These are phyloP conservation scores for Phytophthora idaei DNA, from an alignment of 352 stramenopile genomes.

Conservation along the genomic window DNA sequence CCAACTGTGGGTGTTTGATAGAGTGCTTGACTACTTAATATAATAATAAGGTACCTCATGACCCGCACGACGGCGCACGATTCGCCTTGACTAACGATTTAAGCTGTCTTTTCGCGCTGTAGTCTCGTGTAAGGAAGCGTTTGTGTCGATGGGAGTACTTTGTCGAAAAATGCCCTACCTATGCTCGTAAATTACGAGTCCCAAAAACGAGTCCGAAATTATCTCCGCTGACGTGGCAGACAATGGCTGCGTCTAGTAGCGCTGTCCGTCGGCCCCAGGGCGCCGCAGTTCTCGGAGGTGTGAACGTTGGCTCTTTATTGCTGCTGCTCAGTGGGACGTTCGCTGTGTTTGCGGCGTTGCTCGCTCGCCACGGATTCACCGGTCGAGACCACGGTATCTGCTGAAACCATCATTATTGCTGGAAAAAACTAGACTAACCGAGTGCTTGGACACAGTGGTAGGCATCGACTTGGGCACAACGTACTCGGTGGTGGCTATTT, in stretches of 20 bases:
- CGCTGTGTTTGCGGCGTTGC: constrained; percentile 49
- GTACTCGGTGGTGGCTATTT: constrained; percentile 79
- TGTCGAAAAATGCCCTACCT: too few relatives aligned
- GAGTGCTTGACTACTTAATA: too few relatives aligned
- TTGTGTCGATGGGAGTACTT: too few relatives aligned
- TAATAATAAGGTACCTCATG: too few relatives aligned
- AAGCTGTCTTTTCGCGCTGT: too few relatives aligned
- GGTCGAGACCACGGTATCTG: constrained; percentile 55
- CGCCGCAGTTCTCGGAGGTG: background rate
- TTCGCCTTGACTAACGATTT: too few relatives aligned
- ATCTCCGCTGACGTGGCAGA: too few relatives aligned
- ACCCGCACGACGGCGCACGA: too few relatives aligned
- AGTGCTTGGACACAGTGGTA: constrained; percentile 38
- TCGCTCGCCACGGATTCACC: constrained; percentile 62
- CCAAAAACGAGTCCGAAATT: too few relatives aligned
- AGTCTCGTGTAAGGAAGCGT: too few relatives aligned
- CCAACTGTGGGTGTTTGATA: too few relatives aligned
- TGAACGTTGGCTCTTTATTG: constrained; percentile 47
- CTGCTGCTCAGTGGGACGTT: constrained; percentile 47
- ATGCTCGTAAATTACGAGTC: too few relatives aligned
- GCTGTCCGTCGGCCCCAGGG: background rate
- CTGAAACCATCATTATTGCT: background rate
- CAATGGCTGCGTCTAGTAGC: background rate
- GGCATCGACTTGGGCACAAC: constrained; percentile 80
- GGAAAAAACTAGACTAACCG: constrained; percentile 2